Percentiles rank a stretch among this genome's conserved stretches.
phyloP scores from a whole-genome alignment of 208 protist genomes.

The Wallacemonas sp. region DNA sequence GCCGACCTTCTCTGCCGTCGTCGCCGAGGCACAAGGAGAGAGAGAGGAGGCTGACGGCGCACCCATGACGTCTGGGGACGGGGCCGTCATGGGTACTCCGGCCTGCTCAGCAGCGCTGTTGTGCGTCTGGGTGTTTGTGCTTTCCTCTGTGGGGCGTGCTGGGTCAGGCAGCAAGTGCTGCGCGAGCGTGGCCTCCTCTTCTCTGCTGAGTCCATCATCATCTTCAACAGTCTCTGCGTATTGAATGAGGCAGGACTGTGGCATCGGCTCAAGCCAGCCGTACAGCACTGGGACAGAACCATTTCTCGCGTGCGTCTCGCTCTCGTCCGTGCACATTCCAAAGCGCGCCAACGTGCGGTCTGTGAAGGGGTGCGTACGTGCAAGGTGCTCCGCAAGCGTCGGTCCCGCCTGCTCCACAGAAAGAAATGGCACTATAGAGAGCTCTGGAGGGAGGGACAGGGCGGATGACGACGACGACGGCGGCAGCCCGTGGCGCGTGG shows the following conservation, averaged over 20 bases:
- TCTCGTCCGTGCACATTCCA: too few species aligned
- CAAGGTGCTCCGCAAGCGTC: conserved; percentile 1
- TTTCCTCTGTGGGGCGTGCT: too few species aligned
- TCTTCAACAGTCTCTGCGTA: background rate
- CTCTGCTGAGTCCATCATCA: background rate
- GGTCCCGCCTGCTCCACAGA: background rate
- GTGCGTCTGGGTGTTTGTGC: too few species aligned
- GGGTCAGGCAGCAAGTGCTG: background rate
- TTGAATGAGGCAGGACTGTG: background rate
- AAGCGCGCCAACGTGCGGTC: background rate
- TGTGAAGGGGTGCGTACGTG: conserved; percentile 1
- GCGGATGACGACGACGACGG: too few species aligned
- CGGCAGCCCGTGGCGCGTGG: too few species aligned
- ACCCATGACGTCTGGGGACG: too few species aligned
- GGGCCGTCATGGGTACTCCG: too few species aligned
- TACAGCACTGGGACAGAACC: conserved; percentile 18
- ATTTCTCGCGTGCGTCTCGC: background rate
- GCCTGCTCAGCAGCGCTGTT: background rate
- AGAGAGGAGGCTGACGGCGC: too few species aligned
- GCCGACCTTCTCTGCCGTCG: too few species aligned
- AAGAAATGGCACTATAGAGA: background rate
- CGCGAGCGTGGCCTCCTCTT: background rate
- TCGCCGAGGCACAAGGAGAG: too few species aligned
- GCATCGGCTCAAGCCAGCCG: conserved; percentile 42
- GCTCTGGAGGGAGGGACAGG: background rate